Conservation (phyloP, 495 filamentous ascomycete genomes). For the Daldinia concentrica region DNA sequence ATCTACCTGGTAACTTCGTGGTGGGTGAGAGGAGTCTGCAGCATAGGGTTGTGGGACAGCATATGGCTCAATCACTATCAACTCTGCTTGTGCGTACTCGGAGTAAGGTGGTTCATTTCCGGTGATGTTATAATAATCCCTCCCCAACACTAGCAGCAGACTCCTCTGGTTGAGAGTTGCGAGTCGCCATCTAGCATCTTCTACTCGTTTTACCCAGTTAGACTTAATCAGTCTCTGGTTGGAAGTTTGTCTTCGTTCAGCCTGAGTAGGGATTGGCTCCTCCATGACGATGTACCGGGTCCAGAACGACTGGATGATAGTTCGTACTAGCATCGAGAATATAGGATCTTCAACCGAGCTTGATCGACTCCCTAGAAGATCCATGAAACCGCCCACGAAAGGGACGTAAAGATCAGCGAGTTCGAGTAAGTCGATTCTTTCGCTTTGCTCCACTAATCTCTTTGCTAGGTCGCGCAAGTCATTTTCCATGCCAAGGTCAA, state of each 20-base stretch:
- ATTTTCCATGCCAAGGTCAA: conserved; percentile 11
- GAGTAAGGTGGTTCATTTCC: neutral
- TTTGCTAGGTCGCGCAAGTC: conserved; percentile 6
- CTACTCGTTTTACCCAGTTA: neutral
- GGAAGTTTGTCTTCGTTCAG: neutral
- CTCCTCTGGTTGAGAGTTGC: neutral
- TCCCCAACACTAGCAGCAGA: conserved; percentile 4
- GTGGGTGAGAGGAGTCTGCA: neutral
- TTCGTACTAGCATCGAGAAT: neutral
- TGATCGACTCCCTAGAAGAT: neutral
- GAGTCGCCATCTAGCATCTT: neutral
- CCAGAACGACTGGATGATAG: conserved; percentile 15
- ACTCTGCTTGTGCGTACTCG: neutral
- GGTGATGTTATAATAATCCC: conserved; percentile 7
- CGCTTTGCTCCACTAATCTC: conserved; percentile 4
- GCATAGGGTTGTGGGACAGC: neutral
- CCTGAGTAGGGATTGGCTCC: neutral
- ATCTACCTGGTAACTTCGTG: neutral
- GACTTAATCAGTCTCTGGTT: neutral
- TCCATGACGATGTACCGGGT: neutral
- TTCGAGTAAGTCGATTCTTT: conserved; percentile 11
- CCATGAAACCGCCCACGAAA: conserved; percentile 5
- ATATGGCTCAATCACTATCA: neutral
- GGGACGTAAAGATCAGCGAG: conserved; percentile 11
- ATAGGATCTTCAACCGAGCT: conserved; percentile 1